phyloP scores from a whole-genome alignment of 495 filamentous ascomycete genomes.

The Stereocaulon alpinum region DNA sequence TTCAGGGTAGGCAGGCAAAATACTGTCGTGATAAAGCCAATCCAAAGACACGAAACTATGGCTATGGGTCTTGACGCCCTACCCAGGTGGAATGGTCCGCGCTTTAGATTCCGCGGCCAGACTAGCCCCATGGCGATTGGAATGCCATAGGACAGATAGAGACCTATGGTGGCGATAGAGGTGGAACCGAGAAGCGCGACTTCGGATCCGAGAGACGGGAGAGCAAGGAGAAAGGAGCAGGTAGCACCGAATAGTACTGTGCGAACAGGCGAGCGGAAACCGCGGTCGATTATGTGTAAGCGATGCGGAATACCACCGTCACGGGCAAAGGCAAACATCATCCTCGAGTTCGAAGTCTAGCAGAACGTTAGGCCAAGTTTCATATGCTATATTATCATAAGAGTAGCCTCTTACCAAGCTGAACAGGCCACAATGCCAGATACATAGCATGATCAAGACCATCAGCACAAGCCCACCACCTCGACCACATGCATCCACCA shows the following conservation, averaged over 20 bases:
- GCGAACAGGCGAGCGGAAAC: conserved; percentile 29
- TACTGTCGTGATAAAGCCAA: conserved; percentile 44
- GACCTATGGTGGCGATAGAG: conserved; percentile 52
- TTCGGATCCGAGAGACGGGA: conserved; percentile 49
- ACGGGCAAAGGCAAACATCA: conserved; percentile 54
- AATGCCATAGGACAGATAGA: conserved; percentile 55
- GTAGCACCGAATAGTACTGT: conserved; percentile 48
- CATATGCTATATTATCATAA: neutral
- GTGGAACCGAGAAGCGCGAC: conserved; percentile 52
- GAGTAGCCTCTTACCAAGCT: conserved; percentile 25
- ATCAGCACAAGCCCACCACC: conserved; percentile 46
- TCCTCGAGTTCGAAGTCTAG: conserved; percentile 47
- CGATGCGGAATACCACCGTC: conserved; percentile 37
- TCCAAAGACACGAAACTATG: conserved; percentile 42
- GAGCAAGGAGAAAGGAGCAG: conserved; percentile 46
- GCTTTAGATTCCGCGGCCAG: conserved; percentile 34
- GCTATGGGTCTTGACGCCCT: conserved; percentile 42
- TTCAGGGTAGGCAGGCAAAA: conserved; percentile 54
- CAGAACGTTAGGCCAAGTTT: conserved; percentile 12
- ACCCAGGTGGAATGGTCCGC: conserved; percentile 47
- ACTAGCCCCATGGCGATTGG: conserved; percentile 48
- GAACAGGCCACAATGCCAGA: conserved; percentile 53
- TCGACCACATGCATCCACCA: conserved; percentile 43
- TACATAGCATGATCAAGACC: conserved; percentile 45
- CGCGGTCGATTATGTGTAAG: conserved; percentile 27